A percentile compares a stretch with the other conserved stretches of the same genome.
Conservation (phyloP, 805 yeast species). For the Myxozyma mucilagina region DNA sequence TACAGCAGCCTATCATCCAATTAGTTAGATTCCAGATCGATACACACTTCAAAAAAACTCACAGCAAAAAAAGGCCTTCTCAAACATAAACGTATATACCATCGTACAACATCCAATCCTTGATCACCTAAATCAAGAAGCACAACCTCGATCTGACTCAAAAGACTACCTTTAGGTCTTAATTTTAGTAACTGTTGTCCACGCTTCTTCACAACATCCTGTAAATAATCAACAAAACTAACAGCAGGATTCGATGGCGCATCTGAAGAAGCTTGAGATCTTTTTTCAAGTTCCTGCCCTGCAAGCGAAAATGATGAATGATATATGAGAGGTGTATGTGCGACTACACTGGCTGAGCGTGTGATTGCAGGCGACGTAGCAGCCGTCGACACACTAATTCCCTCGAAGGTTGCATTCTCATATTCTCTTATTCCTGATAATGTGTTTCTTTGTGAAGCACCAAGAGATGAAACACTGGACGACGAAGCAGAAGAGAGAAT, state of each 20-base stretch:
- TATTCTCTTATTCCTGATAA: not conserved
- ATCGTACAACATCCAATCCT: not conserved
- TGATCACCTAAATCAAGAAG: conserved; percentile 17
- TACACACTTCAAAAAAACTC: not conserved
- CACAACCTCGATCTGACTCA: conserved; percentile 12
- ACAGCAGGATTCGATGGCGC: not conserved
- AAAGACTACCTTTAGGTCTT: not conserved
- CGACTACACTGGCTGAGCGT: not conserved
- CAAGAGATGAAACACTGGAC: not conserved
- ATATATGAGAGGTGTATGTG: not conserved
- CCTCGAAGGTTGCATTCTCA: not conserved
- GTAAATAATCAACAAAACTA: conserved; percentile 2
- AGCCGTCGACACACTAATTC: not conserved
- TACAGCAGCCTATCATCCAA: conserved; percentile 9
- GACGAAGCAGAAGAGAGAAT: not conserved
- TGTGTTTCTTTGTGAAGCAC: not conserved
- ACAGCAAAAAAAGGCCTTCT: conserved; percentile 18
- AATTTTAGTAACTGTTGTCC: not conserved
- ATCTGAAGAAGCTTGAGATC: not conserved
- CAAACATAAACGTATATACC: not conserved
- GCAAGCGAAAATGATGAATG: not conserved
- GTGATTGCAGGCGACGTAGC: conserved; percentile 1
- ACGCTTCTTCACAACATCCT: not conserved
- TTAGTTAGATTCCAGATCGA: not conserved
- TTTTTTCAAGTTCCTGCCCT: not conserved